Evolutionary conservation across 257 asterid species (phyloP), one percentile per base, ranked within the genome.

Genomic region (Nicotiana undulata): DNA sequence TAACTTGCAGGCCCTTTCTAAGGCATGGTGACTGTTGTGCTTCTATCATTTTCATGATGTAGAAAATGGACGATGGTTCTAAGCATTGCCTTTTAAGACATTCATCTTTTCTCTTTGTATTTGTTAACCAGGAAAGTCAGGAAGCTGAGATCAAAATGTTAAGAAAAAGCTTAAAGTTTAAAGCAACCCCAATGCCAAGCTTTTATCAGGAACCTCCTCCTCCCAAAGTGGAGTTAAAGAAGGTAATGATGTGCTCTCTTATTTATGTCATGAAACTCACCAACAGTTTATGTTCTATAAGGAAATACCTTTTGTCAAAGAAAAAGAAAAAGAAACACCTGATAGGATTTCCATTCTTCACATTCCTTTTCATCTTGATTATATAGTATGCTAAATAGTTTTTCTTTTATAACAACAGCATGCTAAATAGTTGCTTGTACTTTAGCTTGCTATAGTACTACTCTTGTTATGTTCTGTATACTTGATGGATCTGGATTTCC

Each of bases 151-250:
- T 92, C 77, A 92, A 82, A 88, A 87, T 83, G 93, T 83, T 91
- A 83, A 88, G 97, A 84, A 92, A 92, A 82, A 88, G 83, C 67
- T 85, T 92, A 89, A 88, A 81, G 76, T 92, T 92, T 81, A 92
- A 92, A 86, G 97, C 97, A 53, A 91, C 92, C 70, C 97, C 97
- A 9, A 90, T 92, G 97, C 97, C 97, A n/a, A 92, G 87, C 88
- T 92, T 92, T 89, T 92, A 92, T 82, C 97, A 89, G 85, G 97
- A 91, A 84, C 97, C 97, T 81, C 81, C 92, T 37, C 97, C 96
- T 79, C 91, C 93, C 3, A 91, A 90, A 82, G 90, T 85, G 81
- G 97, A 92, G 77, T 85, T 92, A 80, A 92, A 92, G 88, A 92
- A 92, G 97, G 97, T 92, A 86, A 63, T 20, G 63, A 52, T 65